These are phyloP conservation scores for Crucibulum laeve DNA, from an alignment of 768 basidiomycete species.

Conservation along the genomic window DNA sequence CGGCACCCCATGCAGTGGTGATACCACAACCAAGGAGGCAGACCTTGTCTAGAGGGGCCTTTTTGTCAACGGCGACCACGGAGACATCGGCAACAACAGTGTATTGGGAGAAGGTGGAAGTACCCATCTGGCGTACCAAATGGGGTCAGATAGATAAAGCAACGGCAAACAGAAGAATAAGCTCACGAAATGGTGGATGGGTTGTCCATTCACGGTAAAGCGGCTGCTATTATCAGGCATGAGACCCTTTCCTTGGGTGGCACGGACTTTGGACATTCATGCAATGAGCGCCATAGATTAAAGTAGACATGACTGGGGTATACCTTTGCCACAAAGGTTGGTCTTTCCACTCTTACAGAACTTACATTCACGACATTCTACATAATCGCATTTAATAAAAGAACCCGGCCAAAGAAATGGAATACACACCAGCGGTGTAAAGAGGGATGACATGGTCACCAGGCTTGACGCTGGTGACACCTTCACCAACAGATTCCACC, in stretches of 20 bases:
- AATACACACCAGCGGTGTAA: constrained; percentile 78
- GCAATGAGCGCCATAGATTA: not conserved
- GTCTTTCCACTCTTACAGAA: constrained; percentile 99
- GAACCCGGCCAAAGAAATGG: not conserved
- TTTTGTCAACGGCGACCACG: constrained; percentile 82
- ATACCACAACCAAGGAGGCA: constrained; percentile 96
- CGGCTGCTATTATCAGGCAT: constrained; percentile 91
- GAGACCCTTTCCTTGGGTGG: constrained; percentile 89
- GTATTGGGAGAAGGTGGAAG: constrained; percentile 99
- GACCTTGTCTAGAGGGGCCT: constrained; percentile 92
- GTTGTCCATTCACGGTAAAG: constrained; percentile 86
- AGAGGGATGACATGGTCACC: constrained; percentile 98
- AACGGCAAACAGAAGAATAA: not conserved
- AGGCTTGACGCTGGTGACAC: constrained; percentile 70
- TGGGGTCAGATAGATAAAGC: constrained; percentile 1
- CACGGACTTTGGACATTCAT: constrained; percentile 54
- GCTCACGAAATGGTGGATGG: constrained; percentile 87
- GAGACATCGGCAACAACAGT: constrained; percentile 98
- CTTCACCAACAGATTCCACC: constrained; percentile 98
- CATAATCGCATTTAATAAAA: not conserved
- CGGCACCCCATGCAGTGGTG: constrained; percentile 98
- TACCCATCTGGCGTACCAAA: constrained; percentile 77
- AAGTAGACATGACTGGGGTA: constrained; percentile 2
- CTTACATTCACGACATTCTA: constrained; percentile 94
- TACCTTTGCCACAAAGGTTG: constrained; percentile 94